phyloP scores from a whole-genome alignment of 148 eudicot species.

The Suaeda aralocaspica region DNA sequence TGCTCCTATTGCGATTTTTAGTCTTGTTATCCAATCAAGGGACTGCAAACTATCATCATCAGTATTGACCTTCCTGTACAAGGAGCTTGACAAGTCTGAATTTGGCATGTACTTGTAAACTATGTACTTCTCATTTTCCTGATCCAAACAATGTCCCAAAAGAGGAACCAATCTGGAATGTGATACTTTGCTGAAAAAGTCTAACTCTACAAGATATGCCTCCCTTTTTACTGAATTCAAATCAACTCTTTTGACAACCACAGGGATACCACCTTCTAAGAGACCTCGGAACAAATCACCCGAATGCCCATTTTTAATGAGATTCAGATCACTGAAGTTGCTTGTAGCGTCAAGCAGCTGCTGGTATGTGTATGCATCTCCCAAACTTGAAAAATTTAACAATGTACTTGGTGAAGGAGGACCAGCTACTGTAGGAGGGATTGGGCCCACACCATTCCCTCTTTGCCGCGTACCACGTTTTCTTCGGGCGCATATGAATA shows the following conservation, averaged over 20 bases:
- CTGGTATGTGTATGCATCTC: slow-evolving; percentile 70
- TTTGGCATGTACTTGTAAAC: slow-evolving; percentile 88
- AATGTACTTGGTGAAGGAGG: slow-evolving; percentile 44
- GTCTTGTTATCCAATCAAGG: slow-evolving; percentile 95
- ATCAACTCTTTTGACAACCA: slow-evolving; percentile 69
- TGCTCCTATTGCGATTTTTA: slow-evolving; percentile 89
- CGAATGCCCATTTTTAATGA: slow-evolving; percentile 83
- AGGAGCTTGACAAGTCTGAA: slow-evolving; percentile 76
- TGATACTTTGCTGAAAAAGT: slow-evolving; percentile 72
- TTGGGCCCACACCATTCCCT: slow-evolving; percentile 58
- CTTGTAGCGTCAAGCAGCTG: slow-evolving; percentile 69
- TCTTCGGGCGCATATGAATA: slow-evolving; percentile 48
- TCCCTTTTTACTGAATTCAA: slow-evolving; percentile 54
- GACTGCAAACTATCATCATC: slow-evolving; percentile 72
- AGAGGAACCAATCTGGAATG: slow-evolving; percentile 82
- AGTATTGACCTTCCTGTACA: slow-evolving; percentile 53
- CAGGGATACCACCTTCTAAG: slow-evolving; percentile 64
- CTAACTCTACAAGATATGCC: slow-evolving; percentile 64
- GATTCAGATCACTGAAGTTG: slow-evolving; percentile 56
- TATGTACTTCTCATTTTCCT: slow-evolving; percentile 77
- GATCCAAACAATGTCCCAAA: slow-evolving; percentile 81
- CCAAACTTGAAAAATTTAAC: slow-evolving; percentile 52
- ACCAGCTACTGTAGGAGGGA: slow-evolving; percentile 47
- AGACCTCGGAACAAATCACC: slow-evolving; percentile 76
- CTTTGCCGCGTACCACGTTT: slow-evolving; percentile 39